Base-by-base conservation (phyloP, 257 asterid genomes). In the Capsicum pubescens region DNA sequence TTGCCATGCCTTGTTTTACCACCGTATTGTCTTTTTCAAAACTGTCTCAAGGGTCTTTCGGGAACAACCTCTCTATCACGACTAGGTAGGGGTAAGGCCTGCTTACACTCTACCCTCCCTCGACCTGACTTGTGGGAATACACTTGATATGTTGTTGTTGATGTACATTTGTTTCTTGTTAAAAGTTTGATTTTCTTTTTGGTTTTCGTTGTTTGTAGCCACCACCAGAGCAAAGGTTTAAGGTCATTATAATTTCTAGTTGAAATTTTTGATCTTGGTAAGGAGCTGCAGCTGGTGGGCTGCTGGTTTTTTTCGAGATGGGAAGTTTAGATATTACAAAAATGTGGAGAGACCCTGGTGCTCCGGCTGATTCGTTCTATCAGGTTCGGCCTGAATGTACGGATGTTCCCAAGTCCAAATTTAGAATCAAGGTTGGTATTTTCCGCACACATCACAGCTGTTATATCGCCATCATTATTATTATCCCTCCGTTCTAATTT, bases 351-450 rank as follows among this genome's bases (percentile, higher is more conserved):
- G 95, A 86, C 69, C 89, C 88, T 39, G 98, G 99, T 79, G 89
- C 97, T 70, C 92, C 98, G 6, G 97, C 97, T 79, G 98, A 96
- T 90, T 90, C 97, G 15, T 96, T 89, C 87, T 96, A 96, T 86
- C 89, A 86, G 89, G 94, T 94, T 70, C 93, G 98, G 10, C 89
- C 98, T 44, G 99, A 96, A 86, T 96, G 94, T 84, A 84, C 87
- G 4, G 97, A 94, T 90, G 97, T 93, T 83, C 97, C 98, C 16
- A 84, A 91, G 84, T 91, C 97, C 93, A 96, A 92, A 91, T 96
- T 96, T 86, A 90, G 98, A 86, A 93, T 96, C 92, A 96, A 93
- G 99, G 99, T 95, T 84, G 54, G 87, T 66, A 17, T 50, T 50
- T 57, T 66, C 44, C 5, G 44, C 44, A 39, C 44, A 39, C 44